Base-by-base conservation (phyloP, 495 filamentous ascomycete species). In the Terfezia claveryi region DNA sequence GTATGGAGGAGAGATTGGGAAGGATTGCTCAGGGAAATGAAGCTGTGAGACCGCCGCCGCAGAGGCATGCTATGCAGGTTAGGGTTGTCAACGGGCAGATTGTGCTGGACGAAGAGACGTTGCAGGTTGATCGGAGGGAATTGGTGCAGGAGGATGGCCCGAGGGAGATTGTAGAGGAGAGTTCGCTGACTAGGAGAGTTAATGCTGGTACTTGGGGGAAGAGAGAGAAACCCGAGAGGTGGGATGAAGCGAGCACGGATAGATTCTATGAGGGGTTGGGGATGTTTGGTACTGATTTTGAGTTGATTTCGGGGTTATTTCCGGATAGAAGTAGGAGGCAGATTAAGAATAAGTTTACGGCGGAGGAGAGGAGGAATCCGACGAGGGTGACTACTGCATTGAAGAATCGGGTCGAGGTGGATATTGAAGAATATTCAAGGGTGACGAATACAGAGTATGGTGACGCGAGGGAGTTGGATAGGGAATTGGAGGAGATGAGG, bases 211-310 rank as follows among this genome's bases (percentile, higher is more conserved):
- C 81, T 11, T 88, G 77, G 62, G 72, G 84, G 38, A 85, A 83
- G 56, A 76, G 75, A 4, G 74, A 80, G 52, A 80, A 82, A 62
- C 75, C 77, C 11, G 75, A 84, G 55, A 73, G 76, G 3, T 98
- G 91, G 91, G 76, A 78, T 51, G 76, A 79, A 23, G 79, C 80
- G 10, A 72, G 79, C 51, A 94, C 85, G 3, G 84, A 89, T 36
- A 68, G 79, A 32, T 96, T 96, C 68, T 96, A 93, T 65, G 73
- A 82, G 17, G 82, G 81, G 0, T 71, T 98, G 2, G 71, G 76
- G 32, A 86, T 84, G 75, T 94, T 92, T 64, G 92, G 91, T 32
- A 94, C 87, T 0, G 87, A 96, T 65, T 96, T 96, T 64, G 76
- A 80, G 67, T 83, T 86, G 60, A 92, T 98, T 61, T 76, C 78